Conservation (phyloP, 164 flowering plant species). For the Buxus sempervirens region DNA sequence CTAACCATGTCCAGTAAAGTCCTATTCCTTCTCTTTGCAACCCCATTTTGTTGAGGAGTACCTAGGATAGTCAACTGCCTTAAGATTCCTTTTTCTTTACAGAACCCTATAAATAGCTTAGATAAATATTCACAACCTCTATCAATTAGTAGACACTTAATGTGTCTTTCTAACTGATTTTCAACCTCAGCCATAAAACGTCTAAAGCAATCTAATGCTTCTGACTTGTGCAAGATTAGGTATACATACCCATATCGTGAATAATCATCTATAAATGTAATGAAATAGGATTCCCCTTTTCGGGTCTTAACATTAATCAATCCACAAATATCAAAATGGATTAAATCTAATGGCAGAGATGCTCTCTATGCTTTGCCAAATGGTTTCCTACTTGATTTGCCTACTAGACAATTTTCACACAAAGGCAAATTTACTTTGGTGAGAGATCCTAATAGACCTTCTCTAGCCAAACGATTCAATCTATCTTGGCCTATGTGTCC, state of each 20-base stretch:
- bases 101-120: not conserved
- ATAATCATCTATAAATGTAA: not conserved
- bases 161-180: not conserved
- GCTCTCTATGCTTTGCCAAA: not conserved
- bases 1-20: constrained; percentile 9
- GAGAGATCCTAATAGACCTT: not conserved
- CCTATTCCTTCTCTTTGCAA: constrained; percentile 12
- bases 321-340: not conserved
- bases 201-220: not conserved
- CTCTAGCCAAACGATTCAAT: not conserved
- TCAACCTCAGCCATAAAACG: too few species aligned
- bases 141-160: not conserved
- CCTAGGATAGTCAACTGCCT: constrained; percentile 8
- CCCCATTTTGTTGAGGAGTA: constrained; percentile 16
- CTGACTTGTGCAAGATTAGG: not conserved
- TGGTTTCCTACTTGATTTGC: not conserved
- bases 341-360: not conserved
- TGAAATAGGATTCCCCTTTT: not conserved
- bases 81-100: constrained; percentile 6
- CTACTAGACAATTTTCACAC: not conserved
- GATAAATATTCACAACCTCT: constrained; percentile 11
- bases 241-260: not conserved
- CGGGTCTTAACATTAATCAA: not conserved
- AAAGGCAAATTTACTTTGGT: not conserved
- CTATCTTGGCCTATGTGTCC: not conserved